Evolutionary conservation across 306 rosid genomes (phyloP), one percentile per base, ranked within the genome.

Genomic region (Acacia crassicarpa): DNA sequence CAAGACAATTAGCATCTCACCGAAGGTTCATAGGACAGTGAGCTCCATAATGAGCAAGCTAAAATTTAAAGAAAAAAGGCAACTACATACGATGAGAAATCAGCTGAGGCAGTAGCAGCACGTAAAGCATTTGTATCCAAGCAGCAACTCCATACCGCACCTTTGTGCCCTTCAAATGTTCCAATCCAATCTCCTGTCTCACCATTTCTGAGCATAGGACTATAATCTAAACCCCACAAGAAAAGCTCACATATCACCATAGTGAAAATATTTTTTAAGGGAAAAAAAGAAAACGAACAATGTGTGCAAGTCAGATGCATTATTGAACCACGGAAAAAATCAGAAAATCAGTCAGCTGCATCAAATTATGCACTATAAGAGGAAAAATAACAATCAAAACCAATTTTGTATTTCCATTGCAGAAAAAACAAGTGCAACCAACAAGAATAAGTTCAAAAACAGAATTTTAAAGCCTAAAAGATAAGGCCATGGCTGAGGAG

Each of bases 111-210:
- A 83, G 97, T 90, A 25, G 99, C 99, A 59, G 99, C 99, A 49
- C 94, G 97, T 49, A 96, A 88, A 22, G 99, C 98, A 81, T 90
- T 93, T 48, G 97, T 90, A 82, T 96, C 99, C 94, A 96, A 83
- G 84, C 97, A 91, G 90, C 99, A 96, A 79, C 99, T 96, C 99
- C 99, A 96, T 4, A 96, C 99, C 0, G 99, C 99, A 82, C 99
- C 99, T 85, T 96, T 96, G 85, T 96, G 99, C 41, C 99, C 99
- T 88, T 93, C 97, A 87, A 96, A 96, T 8, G 99, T 96, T 45
- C 99, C 99, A 79, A 96, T 92, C 99, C 99, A 96, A 79, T 96
- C 99, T 65, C 99, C 99, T 33, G 98, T 93, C 85, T 96, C 98
- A 58, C 98, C 99, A 84, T 96, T 96, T 84, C 99, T 89, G 46